phyloP scores from a whole-genome alignment of 2,329 filamentous ascomycete species.

The Fusarium sp. region DNA sequence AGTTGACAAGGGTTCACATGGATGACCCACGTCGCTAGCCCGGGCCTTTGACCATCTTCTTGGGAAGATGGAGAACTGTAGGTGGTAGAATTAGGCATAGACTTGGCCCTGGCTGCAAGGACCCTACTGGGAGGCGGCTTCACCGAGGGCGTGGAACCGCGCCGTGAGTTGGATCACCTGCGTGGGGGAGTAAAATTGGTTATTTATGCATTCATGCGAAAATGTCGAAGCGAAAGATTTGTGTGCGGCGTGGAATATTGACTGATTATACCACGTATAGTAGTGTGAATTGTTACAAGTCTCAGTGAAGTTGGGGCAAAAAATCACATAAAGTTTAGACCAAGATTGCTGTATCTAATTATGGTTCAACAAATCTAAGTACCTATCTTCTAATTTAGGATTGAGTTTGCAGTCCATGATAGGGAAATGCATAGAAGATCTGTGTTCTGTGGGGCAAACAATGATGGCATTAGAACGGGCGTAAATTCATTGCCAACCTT shows the following conservation, averaged over 20 bases:
- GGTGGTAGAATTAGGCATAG: conserved; percentile 32
- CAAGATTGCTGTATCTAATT: conserved; percentile 6
- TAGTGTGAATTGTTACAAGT: background rate
- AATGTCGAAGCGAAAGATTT: conserved; percentile 36
- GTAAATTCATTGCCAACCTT: conserved; percentile 3
- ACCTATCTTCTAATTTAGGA: conserved; percentile 9
- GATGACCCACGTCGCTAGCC: conserved; percentile 36
- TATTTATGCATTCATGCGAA: conserved; percentile 52
- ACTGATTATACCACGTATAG: no score
- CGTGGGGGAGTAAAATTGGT: conserved; percentile 51
- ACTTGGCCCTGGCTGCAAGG: conserved; percentile 20
- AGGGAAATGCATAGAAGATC: conserved; percentile 21
- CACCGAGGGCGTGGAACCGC: conserved; percentile 52
- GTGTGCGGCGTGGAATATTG: conserved; percentile 11
- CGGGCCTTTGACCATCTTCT: conserved; percentile 33
- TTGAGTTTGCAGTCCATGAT: background rate
- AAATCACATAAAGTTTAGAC: background rate
- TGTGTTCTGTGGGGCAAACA: conserved; percentile 17
- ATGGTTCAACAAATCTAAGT: background rate
- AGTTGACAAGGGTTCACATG: conserved; percentile 33
- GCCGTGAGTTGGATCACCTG: conserved; percentile 46
- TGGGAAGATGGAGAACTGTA: conserved; percentile 31
- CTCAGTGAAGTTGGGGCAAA: conserved; percentile 4
- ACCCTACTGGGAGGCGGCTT: conserved; percentile 43
- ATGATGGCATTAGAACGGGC: conserved; percentile 28